These are phyloP conservation scores for Angophora floribunda DNA, from an alignment of 345 rosid species.

Conservation along the genomic window DNA sequence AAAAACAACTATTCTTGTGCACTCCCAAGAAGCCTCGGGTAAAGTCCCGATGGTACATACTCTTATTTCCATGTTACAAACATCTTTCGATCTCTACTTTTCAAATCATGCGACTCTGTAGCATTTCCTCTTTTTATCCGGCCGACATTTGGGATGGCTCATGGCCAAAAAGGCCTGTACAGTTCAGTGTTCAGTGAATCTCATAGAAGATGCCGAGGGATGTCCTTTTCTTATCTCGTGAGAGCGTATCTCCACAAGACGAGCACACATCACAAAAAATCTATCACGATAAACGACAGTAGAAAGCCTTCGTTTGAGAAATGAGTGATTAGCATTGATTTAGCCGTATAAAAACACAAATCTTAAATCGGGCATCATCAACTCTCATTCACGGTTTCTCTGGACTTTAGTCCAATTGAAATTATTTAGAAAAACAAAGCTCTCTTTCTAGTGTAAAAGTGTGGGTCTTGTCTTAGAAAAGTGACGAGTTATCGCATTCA, in stretches of 20 bases:
- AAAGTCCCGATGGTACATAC: neutral
- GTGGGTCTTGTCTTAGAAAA: neutral
- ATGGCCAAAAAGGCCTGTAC: neutral
- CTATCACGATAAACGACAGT: neutral
- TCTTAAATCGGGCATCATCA: neutral
- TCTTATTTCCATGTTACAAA: neutral
- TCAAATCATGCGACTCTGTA: neutral
- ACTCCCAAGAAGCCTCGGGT: neutral
- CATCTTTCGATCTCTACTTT: neutral
- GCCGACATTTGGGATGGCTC: neutral
- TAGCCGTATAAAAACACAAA: neutral
- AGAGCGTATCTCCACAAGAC: neutral
- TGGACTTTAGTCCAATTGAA: neutral
- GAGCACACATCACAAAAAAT: neutral
- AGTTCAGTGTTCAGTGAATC: neutral
- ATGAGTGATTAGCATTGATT: neutral
- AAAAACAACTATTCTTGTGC: no score
- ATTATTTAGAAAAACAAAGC: neutral
- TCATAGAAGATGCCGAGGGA: neutral
- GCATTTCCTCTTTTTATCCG: neutral
- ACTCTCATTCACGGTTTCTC: neutral
- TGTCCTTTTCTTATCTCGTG: neutral
- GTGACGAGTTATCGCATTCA: neutral
- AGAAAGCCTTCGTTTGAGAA: neutral
- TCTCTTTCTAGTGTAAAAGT: neutral